Conservation (phyloP, 1,139 yeast species). For the Wickerhamomyces sp. region DNA sequence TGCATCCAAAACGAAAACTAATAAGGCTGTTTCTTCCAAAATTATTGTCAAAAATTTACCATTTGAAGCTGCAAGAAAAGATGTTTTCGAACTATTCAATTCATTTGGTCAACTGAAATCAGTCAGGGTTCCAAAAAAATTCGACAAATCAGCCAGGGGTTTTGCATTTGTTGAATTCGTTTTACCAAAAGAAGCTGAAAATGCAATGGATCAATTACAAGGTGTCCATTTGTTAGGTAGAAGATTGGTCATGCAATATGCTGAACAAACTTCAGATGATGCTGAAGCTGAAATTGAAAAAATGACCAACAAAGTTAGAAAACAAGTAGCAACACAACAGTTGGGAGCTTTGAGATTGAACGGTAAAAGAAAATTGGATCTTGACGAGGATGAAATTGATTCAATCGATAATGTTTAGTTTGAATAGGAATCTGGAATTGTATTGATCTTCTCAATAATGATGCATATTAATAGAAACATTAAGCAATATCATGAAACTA, state of each 20-base stretch:
- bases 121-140: slow-evolving; percentile 93
- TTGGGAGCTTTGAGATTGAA: slow-evolving; percentile 60
- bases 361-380: slow-evolving; percentile 71
- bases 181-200: slow-evolving; percentile 86
- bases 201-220: slow-evolving; percentile 89
- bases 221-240: slow-evolving; percentile 98
- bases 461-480: no score
- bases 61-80: slow-evolving; percentile 91
- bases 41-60: slow-evolving; percentile 95
- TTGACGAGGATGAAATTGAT: slow-evolving; percentile 47
- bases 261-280: slow-evolving; percentile 73
- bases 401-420: slow-evolving; percentile 9
- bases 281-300: slow-evolving; percentile 88
- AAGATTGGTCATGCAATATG: slow-evolving; percentile 91
- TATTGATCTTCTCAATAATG: no score
- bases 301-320: slow-evolving; percentile 81
- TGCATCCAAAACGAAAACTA: slow-evolving; percentile 16
- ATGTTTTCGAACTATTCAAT: slow-evolving; percentile 83
- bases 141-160: slow-evolving; percentile 93
- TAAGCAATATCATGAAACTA: no score
- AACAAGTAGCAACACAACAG: slow-evolving; percentile 75
- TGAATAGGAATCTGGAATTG: not conserved
- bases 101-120: slow-evolving; percentile 93
- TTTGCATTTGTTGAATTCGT: slow-evolving; percentile 95
- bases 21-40: slow-evolving; percentile 50